Evolutionary conservation across 306 rosid species (phyloP), one percentile per base, ranked within the genome.

Genomic region (Vigna radiata): DNA sequence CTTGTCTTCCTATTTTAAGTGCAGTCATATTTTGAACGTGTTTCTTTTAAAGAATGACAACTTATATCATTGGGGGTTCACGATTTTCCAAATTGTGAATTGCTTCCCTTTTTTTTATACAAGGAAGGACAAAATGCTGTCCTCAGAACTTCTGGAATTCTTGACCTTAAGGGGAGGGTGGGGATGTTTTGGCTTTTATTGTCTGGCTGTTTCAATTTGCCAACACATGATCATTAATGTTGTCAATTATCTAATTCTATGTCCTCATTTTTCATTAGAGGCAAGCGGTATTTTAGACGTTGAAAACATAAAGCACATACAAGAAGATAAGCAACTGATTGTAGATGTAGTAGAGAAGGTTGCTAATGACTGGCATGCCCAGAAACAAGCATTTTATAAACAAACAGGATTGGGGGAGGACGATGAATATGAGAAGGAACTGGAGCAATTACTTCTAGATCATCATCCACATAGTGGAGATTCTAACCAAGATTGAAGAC

Each of bases 311-410:
- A 87, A 81, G 82, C 91, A 87, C 86, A 81, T 91, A 75, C 53
- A 90, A 49, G 85, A 87, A 77, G 83, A 85, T 18, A 78, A 81
- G 58, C 77, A 77, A 60, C 36, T 69, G 70, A 66, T 87, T 27
- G 96, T 94, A 79, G 91, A 90, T 72, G 68, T 33, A 64, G 79
- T 87, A 61, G 92, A 85, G 79, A 85, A 89, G 89, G 85, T 86
- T 70, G 78, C 47, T 1, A 70, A 86, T 72, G 84, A 90, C 11
- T 91, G 98, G 97, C 67, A 58, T 21, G 80, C 37, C 55, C 88
- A 91, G 83, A 86, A 75, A 75, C 85, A 85, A 65, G 59, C 44
- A n/a, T 87, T 93, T 63, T 77, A 73, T 81, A 77, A 75, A 78
- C 93, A 89, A 68, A 87, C 87, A 8, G 91, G 96, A 69, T 54